A percentile compares a stretch with the other conserved stretches of the same genome.
These are phyloP conservation scores for Dimargaris cristalligena DNA, from an alignment of 192 early-diverging fungal species.

Conservation along the genomic window DNA sequence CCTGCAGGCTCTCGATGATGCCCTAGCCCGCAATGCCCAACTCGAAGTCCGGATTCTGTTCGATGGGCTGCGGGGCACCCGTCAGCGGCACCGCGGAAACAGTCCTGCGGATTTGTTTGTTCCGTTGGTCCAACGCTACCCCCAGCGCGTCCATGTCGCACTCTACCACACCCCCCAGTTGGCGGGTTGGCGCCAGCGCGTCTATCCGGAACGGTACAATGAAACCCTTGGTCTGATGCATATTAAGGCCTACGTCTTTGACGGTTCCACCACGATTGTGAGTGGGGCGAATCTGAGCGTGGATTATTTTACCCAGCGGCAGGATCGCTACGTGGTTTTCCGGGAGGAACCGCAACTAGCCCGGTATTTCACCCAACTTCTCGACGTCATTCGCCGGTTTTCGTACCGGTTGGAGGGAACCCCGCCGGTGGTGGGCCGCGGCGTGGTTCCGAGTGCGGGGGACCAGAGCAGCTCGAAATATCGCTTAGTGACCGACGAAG, in stretches of 20 bases:
- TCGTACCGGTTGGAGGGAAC: too few species aligned
- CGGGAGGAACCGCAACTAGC: constrained; percentile 30
- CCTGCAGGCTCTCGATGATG: constrained; percentile 35
- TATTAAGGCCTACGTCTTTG: constrained; percentile 80
- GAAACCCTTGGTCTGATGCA: constrained; percentile 91
- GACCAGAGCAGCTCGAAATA: not conserved
- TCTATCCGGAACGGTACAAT: constrained; percentile 74
- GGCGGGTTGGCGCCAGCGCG: constrained; percentile 42
- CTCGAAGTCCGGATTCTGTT: constrained; percentile 64
- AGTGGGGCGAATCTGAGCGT: constrained; percentile 78
- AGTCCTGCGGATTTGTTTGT: constrained; percentile 53
- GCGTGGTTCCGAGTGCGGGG: constrained; percentile 10
- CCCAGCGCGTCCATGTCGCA: constrained; percentile 42
- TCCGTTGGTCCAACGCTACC: constrained; percentile 45
- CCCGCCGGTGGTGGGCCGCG: too few species aligned
- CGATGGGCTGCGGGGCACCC: constrained; percentile 76
- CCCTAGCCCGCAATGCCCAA: constrained; percentile 27
- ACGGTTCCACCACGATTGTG: constrained; percentile 51
- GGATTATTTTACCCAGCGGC: constrained; percentile 90
- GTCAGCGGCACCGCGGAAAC: constrained; percentile 21
- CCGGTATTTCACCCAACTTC: constrained; percentile 53
- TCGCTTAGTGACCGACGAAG: not conserved
- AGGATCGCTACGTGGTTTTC: constrained; percentile 85
- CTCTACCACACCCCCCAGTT: constrained; percentile 82
- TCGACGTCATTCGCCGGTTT: constrained; percentile 39